phyloP scores from a whole-genome alignment of 306 rosid species.

The Fagus crenata region DNA sequence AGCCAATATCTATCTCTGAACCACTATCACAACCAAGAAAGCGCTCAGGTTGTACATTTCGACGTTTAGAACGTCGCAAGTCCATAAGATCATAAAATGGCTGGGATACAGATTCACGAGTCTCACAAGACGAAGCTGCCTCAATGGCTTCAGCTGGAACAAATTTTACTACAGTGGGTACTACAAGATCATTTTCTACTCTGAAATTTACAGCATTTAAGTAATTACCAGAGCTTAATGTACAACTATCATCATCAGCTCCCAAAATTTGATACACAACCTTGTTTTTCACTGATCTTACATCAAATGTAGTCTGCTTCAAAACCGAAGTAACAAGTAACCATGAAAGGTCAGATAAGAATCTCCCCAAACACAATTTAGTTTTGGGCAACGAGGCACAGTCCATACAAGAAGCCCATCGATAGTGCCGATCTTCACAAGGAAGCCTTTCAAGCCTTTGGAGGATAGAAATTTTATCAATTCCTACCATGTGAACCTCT shows the following conservation, averaged over 20 bases:
- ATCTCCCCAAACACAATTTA: slow-evolving; percentile 64
- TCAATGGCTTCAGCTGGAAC: slow-evolving; percentile 28
- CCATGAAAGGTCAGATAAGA: slow-evolving; percentile 76
- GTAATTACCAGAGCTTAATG: slow-evolving; percentile 31
- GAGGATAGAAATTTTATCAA: slow-evolving; percentile 62
- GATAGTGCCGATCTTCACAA: slow-evolving; percentile 51
- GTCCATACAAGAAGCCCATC: slow-evolving; percentile 77
- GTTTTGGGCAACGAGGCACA: slow-evolving; percentile 55
- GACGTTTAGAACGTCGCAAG: slow-evolving; percentile 85
- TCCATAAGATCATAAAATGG: slow-evolving; percentile 40
- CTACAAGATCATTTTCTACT: slow-evolving; percentile 43
- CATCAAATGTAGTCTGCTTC: slow-evolving; percentile 56
- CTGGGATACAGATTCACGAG: slow-evolving; percentile 31
- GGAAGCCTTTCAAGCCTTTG: slow-evolving; percentile 56
- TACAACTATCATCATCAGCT: slow-evolving; percentile 26
- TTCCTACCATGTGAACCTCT: slow-evolving; percentile 53
- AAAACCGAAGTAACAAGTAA: slow-evolving; percentile 60
- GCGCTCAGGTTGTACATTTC: slow-evolving; percentile 80
- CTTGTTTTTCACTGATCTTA: slow-evolving; percentile 66
- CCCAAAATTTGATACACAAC: slow-evolving; percentile 65
- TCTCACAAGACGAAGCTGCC: slow-evolving; percentile 24
- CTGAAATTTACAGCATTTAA: slow-evolving; percentile 53
- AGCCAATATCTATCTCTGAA: slow-evolving; percentile 60
- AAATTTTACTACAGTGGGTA: slow-evolving; percentile 53
- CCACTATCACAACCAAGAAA: slow-evolving; percentile 61